Percentiles rank a stretch among this genome's conserved stretches.
Conservation (phyloP, 2,329 filamentous ascomycete species). For the Fusarium napiforme region DNA sequence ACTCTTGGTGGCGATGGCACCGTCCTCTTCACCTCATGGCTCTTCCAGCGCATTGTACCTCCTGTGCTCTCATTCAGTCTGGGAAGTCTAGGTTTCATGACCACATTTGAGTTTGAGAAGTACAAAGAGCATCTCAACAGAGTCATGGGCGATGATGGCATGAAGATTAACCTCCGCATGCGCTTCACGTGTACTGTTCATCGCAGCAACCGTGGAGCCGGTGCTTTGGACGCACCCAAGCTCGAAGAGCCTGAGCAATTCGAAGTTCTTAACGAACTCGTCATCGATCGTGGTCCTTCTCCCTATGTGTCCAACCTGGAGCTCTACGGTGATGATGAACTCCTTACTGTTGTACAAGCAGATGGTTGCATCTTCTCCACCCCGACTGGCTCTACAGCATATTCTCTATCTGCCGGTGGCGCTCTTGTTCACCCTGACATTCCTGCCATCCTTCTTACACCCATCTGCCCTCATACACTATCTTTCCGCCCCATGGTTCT, state of each 20-base stretch:
- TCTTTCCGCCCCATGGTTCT: slow-evolving; percentile 98
- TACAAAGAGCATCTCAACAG: slow-evolving; percentile 89
- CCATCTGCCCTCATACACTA: slow-evolving; percentile 96
- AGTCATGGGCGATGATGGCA: slow-evolving; percentile 93
- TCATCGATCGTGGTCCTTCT: slow-evolving; percentile 96
- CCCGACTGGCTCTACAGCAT: slow-evolving; percentile 93
- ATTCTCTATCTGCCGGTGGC: slow-evolving; percentile 94
- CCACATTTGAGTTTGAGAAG: slow-evolving; percentile 85
- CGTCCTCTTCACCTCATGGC: slow-evolving; percentile 88
- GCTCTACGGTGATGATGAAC: slow-evolving; percentile 93
- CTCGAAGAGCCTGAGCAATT: slow-evolving; percentile 93
- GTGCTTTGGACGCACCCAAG: slow-evolving; percentile 62
- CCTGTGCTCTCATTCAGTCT: slow-evolving; percentile 87
- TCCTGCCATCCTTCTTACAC: slow-evolving; percentile 93
- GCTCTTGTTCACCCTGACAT: slow-evolving; percentile 97
- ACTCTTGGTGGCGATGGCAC: slow-evolving; percentile 89
- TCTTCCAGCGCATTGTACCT: slow-evolving; percentile 90
- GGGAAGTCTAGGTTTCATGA: slow-evolving; percentile 87
- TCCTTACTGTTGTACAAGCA: slow-evolving; percentile 94
- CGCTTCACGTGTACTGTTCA: slow-evolving; percentile 98
- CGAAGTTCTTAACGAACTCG: slow-evolving; percentile 97
- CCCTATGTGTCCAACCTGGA: slow-evolving; percentile 98
- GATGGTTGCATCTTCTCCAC: slow-evolving; percentile 99
- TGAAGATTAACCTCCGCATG: slow-evolving; percentile 98
- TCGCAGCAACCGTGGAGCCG: slow-evolving; percentile 65